phyloP scores from a whole-genome alignment of 1,284 basidiomycete species.

The Chalciporus sp. region DNA sequence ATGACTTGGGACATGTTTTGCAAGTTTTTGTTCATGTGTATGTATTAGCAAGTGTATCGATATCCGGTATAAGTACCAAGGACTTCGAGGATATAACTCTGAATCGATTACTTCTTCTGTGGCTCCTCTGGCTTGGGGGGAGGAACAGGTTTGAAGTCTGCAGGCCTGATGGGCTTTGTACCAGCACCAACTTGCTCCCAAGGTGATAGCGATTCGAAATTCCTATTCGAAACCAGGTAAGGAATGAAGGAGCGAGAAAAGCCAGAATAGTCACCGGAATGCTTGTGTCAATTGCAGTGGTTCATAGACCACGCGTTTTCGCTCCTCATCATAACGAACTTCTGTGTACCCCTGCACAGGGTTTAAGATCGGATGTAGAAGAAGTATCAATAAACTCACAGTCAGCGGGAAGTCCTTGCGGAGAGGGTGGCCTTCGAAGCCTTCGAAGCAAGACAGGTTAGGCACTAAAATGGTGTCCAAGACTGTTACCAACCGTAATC shows the following conservation, averaged over 20 bases:
- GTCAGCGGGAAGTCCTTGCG: constrained; percentile 98
- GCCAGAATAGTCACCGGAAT: constrained; percentile 70
- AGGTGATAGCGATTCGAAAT: constrained; percentile 92
- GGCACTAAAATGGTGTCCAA: constrained; percentile 1
- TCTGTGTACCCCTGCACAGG: constrained; percentile 86
- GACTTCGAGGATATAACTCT: neutral
- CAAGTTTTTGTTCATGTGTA: constrained; percentile 13
- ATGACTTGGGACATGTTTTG: constrained; percentile 14
- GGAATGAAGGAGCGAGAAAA: constrained; percentile 1
- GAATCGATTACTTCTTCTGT: constrained; percentile 58
- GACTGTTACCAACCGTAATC: constrained; percentile 78
- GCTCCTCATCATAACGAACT: constrained; percentile 97
- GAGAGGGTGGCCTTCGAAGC: constrained; percentile 97
- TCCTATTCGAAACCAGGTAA: constrained; percentile 48
- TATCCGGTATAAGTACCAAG: constrained; percentile 4
- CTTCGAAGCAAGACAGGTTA: constrained; percentile 41
- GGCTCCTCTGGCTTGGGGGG: constrained; percentile 65
- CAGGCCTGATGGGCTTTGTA: constrained; percentile 67
- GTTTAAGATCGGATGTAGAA: neutral
- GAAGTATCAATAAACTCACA: constrained; percentile 45
- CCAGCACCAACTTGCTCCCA: constrained; percentile 98
- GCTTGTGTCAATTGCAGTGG: constrained; percentile 98
- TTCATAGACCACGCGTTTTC: constrained; percentile 98
- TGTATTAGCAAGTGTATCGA: constrained; percentile 18
- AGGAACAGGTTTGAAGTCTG: constrained; percentile 71